Percentiles rank a stretch among this genome's conserved stretches.
These are phyloP conservation scores for Peterozyma toletana DNA, from an alignment of 805 yeast genomes.

Conservation along the genomic window DNA sequence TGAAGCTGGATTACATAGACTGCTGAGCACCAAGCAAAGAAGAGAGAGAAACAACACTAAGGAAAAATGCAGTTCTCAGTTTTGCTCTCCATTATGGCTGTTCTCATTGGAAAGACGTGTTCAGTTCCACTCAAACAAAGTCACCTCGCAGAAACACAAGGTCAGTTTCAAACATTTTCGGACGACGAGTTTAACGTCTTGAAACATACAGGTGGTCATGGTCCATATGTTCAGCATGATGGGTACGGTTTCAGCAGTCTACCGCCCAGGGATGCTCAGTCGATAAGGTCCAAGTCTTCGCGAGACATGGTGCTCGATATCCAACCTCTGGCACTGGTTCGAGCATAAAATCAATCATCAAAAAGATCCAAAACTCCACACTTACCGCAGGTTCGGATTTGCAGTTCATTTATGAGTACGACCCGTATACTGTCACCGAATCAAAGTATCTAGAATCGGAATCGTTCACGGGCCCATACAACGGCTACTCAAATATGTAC, in stretches of 20 bases:
- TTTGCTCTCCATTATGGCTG: too few species aligned
- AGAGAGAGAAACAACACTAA: too few species aligned
- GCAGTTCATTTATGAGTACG: constrained; percentile 44
- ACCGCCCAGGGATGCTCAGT: constrained; percentile 43
- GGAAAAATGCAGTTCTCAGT: too few species aligned
- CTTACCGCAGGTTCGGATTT: constrained; percentile 37
- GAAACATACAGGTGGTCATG: constrained; percentile 45
- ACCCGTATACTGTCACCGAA: constrained; percentile 35
- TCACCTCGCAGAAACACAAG: too few species aligned
- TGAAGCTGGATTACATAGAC: too few species aligned
- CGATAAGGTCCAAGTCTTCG: constrained; percentile 63
- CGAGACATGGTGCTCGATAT: constrained; percentile 77
- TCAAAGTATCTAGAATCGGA: constrained; percentile 31
- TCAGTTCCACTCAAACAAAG: too few species aligned
- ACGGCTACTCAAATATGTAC: constrained; percentile 38
- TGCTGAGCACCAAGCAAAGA: too few species aligned
- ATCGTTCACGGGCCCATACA: constrained; percentile 31
- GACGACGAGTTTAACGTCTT: constrained; percentile 39
- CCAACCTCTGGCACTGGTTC: constrained; percentile 39
- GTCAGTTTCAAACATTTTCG: constrained; percentile 8
- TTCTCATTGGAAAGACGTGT: too few species aligned
- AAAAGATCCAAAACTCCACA: constrained; percentile 28
- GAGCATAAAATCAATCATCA: constrained; percentile 17
- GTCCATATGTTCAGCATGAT: constrained; percentile 43
- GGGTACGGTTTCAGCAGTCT: constrained; percentile 48